Evolutionary conservation across 2,329 filamentous ascomycete genomes (phyloP).

Genomic region (Penicillium expansum): DNA sequence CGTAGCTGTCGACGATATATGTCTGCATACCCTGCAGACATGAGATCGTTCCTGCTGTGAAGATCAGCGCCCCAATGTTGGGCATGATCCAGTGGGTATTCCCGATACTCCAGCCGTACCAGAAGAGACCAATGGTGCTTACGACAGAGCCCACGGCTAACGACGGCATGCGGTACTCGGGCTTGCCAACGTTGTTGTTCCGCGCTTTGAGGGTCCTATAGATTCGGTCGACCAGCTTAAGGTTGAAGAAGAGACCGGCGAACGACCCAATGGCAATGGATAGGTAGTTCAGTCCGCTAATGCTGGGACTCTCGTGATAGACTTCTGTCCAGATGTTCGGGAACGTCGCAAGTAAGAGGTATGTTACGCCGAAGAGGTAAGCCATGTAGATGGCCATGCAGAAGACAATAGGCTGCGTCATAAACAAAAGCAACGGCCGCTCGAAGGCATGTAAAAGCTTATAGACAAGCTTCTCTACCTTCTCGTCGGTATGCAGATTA

Average conservation of each 20-base stretch:
- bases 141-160: neutral
- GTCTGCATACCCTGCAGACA: slow-evolving; percentile 40
- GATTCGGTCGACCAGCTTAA: neutral
- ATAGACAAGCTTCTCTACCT: slow-evolving; percentile 16
- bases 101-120: slow-evolving; percentile 37
- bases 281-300: neutral
- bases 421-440: slow-evolving; percentile 53
- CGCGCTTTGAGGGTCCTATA: neutral
- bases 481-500: slow-evolving; percentile 30
- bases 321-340: neutral
- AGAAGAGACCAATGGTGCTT: slow-evolving; percentile 44
- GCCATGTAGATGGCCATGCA: slow-evolving; percentile 53
- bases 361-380: slow-evolving; percentile 29
- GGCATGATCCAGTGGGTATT: slow-evolving; percentile 40
- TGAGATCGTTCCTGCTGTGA: slow-evolving; percentile 44
- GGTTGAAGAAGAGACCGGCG: neutral
- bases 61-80: slow-evolving; percentile 49
- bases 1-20: slow-evolving; percentile 33
- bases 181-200: neutral
- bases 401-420: slow-evolving; percentile 57
- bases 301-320: neutral
- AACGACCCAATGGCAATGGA: neutral
- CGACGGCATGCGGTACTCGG: neutral
- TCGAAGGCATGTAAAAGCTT: slow-evolving; percentile 9
- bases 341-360: neutral